Conservation (phyloP, 139 green algal genomes). For the Mesotaenium endlicherianum region DNA sequence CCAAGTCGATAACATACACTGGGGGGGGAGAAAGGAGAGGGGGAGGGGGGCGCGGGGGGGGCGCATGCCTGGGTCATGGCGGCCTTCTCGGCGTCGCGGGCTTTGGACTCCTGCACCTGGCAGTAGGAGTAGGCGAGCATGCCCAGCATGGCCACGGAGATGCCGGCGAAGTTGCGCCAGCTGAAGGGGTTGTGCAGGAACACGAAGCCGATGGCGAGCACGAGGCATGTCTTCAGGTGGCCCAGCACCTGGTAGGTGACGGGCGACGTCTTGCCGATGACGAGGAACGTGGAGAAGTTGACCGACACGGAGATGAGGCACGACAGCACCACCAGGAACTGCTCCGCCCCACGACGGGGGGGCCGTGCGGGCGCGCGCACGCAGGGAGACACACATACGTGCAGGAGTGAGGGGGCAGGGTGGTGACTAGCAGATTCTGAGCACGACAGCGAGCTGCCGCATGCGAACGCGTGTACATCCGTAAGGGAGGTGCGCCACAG, state of each 20-base stretch:
- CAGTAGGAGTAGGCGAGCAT: conserved; percentile 56
- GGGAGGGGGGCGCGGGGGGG: too few relatives aligned
- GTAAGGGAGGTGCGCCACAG: too few relatives aligned
- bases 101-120: conserved; percentile 21
- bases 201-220: conserved; percentile 55
- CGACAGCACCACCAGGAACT: conserved; percentile 47
- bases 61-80: too few relatives aligned
- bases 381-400: too few relatives aligned
- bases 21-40: too few relatives aligned
- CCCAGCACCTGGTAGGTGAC: conserved; percentile 60
- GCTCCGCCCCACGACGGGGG: too few relatives aligned
- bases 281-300: conserved; percentile 60
- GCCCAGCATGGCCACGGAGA: conserved; percentile 53
- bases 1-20: too few relatives aligned
- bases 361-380: too few relatives aligned
- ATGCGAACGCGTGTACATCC: too few relatives aligned
- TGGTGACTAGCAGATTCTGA: too few relatives aligned
- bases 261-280: conserved; percentile 59
- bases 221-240: conserved; percentile 61
- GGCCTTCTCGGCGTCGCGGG: conserved; percentile 8
- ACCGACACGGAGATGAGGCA: conserved; percentile 56
- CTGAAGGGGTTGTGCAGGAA: conserved; percentile 47
- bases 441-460: too few relatives aligned
- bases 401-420: too few relatives aligned
- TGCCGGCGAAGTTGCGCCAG: conserved; percentile 49